Base-by-base conservation (phyloP, 1,284 basidiomycete genomes). In the Irpex lacteus region DNA sequence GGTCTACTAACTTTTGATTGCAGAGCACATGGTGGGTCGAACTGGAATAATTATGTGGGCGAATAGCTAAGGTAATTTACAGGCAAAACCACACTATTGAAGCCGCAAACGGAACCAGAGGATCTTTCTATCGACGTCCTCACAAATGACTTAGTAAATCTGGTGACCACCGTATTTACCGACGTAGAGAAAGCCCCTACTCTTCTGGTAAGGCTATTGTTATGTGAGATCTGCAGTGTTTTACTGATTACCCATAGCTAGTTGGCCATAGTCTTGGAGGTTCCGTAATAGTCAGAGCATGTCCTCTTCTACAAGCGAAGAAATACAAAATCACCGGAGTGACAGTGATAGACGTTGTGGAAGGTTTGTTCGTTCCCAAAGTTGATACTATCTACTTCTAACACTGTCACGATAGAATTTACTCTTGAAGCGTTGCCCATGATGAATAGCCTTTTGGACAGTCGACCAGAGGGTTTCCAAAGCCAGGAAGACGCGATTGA, bases 211-310 rank as follows among this genome's bases (percentile, higher is more conserved):
- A 69, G 85, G 78, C 6, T 54, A 19, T 7, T 68, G 32, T 26
- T 52, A 59, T 11, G 38, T 59, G 2, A 8, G 3, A 40, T 36
- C 32, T 60, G n/a, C 4, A 53, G 44, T 57, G 54, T 37, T 34
- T n/a, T 61, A 21, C 54, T 68, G 44, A 61, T 18, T 26, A 55
- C 62, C 59, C 3, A 58, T 67, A 95, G 93, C 83, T 96, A 4
- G 81, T 95, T 3, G 95, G 94, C 0, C 94, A 96, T 72, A 95
- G 93, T 66, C 94, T 97, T 89, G 96, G 96, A 9, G 95, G 95
- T 15, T 90, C 94, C 0, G 94, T 96, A 0, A 84, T 92, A n/a
- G 85, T 91, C 2, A 85, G 87, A 9, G 84, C 89, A 0, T 88
- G 85, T 65, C 86, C 92, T 0, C 71, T 78, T 6, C 80, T 98